phyloP scores from a whole-genome alignment of 1,284 basidiomycete genomes.

The Dichomitus squalens region DNA sequence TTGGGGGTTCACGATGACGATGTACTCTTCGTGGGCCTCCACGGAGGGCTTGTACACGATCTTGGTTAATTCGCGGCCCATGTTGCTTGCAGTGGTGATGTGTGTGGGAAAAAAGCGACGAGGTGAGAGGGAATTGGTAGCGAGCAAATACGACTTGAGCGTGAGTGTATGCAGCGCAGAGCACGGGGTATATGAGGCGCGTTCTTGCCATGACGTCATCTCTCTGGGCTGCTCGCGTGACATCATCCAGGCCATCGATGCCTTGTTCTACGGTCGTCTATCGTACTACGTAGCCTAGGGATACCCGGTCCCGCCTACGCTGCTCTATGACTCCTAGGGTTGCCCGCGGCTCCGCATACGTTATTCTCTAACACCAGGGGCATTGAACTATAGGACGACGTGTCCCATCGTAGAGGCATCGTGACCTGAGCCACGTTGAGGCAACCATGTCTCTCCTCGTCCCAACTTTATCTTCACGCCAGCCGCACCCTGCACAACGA shows the following conservation, averaged over 20 bases:
- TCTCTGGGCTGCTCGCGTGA: constrained; percentile 16
- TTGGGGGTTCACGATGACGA: constrained; percentile 64
- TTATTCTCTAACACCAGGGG: no score
- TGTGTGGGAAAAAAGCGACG: background rate
- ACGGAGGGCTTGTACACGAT: constrained; percentile 77
- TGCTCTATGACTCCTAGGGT: no score
- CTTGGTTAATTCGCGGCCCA: constrained; percentile 53
- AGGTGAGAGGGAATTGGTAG: background rate
- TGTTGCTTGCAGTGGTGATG: constrained; percentile 10
- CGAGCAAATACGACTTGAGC: constrained; percentile 3
- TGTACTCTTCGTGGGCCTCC: constrained; percentile 71
- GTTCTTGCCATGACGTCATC: constrained; percentile 20
- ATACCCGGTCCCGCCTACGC: background rate
- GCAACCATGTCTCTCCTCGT: no score
- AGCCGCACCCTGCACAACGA: no score
- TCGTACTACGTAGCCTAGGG: constrained; percentile 5
- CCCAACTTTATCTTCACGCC: no score
- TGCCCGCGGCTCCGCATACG: no score
- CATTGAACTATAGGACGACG: no score
- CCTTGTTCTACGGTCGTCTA: background rate
- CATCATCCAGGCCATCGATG: constrained; percentile 26
- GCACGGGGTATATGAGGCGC: constrained; percentile 18
- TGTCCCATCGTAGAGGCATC: no score
- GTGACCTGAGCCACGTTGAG: no score
- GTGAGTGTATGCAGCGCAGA: background rate